phyloP scores from a whole-genome alignment of 768 basidiomycete species.

The Naganishia kalamii region DNA sequence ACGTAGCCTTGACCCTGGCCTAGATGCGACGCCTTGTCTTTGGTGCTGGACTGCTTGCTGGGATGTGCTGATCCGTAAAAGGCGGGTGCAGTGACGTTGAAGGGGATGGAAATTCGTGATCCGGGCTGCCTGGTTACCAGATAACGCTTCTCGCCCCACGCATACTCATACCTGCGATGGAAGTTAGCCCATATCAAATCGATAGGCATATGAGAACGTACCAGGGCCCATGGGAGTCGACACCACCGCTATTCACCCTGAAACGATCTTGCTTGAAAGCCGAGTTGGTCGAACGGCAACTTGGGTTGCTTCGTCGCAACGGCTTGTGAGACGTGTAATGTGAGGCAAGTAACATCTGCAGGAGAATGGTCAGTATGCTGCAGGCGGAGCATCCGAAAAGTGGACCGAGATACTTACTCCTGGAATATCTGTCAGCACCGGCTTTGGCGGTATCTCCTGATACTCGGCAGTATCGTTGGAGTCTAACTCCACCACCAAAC shows the following conservation, averaged over 20 bases:
- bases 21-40: background rate
- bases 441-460: background rate
- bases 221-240: background rate
- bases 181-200: background rate
- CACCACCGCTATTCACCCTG: background rate
- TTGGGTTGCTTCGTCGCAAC: conserved; percentile 1
- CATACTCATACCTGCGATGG: background rate
- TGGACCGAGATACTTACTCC: background rate
- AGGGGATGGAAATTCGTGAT: conserved; percentile 33
- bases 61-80: background rate
- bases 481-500: background rate
- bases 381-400: too few relatives aligned
- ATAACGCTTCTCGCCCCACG: conserved; percentile 28
- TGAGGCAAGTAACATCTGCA: conserved; percentile 11
- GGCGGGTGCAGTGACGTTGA: background rate
- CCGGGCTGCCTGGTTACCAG: conserved; percentile 34
- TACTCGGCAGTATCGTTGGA: background rate
- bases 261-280: background rate
- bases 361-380: background rate
- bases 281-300: conserved; percentile 13
- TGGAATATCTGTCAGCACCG: conserved; percentile 9
- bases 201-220: background rate
- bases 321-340: conserved; percentile 1
- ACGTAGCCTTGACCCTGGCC: conserved; percentile 27
- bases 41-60: background rate